Evolutionary conservation across 2,329 filamentous ascomycete species (phyloP).

Genomic region (Thielaviopsis musarum): DNA sequence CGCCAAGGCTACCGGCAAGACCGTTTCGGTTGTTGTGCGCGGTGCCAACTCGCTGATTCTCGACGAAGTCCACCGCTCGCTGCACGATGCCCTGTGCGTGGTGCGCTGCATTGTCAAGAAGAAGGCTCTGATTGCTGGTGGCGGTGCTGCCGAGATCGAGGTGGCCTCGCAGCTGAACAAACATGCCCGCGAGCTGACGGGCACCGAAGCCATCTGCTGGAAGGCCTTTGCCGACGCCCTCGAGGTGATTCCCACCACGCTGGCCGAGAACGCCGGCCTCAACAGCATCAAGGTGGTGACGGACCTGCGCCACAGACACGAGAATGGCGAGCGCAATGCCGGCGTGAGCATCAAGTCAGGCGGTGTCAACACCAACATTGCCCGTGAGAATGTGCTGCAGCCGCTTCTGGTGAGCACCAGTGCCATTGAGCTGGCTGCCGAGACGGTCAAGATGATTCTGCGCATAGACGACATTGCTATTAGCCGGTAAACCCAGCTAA

Average conservation of each 20-base stretch:
- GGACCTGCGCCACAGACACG: slow-evolving; percentile 83
- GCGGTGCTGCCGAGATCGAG: slow-evolving; percentile 91
- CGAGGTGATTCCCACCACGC: slow-evolving; percentile 89
- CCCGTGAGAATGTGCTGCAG: slow-evolving; percentile 92
- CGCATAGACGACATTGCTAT: slow-evolving; percentile 51
- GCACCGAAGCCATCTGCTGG: slow-evolving; percentile 96
- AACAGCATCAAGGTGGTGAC: slow-evolving; percentile 99
- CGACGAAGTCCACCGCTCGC: slow-evolving; percentile 88
- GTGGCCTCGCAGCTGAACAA: slow-evolving; percentile 75
- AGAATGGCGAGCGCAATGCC: slow-evolving; percentile 86
- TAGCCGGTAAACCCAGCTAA: slow-evolving; percentile 30
- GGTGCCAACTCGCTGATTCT: slow-evolving; percentile 89
- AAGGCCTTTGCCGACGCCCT: slow-evolving; percentile 96
- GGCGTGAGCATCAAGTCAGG: slow-evolving; percentile 97
- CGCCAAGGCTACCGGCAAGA: slow-evolving; percentile 69
- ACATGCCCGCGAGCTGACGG: slow-evolving; percentile 65
- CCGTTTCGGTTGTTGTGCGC: slow-evolving; percentile 83
- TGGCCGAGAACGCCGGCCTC: slow-evolving; percentile 91
- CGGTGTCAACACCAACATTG: slow-evolving; percentile 91
- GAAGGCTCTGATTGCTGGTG: slow-evolving; percentile 95
- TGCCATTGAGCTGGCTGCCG: slow-evolving; percentile 87
- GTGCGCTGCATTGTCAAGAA: slow-evolving; percentile 98
- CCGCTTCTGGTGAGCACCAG: slow-evolving; percentile 93
- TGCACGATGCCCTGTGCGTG: slow-evolving; percentile 95
- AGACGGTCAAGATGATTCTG: slow-evolving; percentile 92